Conservation (phyloP, 2,329 filamentous ascomycete species). For the Neobulgaria alba region DNA sequence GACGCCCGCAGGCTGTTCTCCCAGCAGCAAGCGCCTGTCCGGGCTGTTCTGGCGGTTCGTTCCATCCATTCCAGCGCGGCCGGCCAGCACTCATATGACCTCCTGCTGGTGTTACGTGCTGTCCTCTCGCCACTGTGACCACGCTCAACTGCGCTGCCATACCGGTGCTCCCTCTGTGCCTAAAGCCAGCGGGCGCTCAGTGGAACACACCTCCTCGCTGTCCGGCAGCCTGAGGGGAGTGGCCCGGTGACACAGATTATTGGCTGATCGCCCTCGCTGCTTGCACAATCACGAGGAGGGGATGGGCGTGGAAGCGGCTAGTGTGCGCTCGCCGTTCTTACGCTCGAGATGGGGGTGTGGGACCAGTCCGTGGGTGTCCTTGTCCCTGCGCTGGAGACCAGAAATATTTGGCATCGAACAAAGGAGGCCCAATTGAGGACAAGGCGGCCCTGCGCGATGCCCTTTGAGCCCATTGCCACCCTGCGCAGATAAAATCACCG, state of each 20-base stretch:
- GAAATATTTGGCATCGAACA: neutral
- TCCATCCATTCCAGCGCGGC: neutral
- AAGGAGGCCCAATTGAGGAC: neutral
- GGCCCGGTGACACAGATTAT: constrained; percentile 18
- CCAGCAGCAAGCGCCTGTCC: no score
- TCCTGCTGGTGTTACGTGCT: constrained; percentile 4
- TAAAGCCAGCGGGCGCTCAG: constrained; percentile 13
- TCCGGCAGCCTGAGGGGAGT: no score
- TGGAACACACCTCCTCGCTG: no score
- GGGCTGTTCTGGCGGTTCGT: no score
- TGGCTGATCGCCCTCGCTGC: constrained; percentile 12
- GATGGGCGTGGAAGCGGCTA: constrained; percentile 5
- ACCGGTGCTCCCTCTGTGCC: constrained; percentile 13
- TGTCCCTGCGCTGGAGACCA: no score
- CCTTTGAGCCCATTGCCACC: neutral
- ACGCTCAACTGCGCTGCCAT: neutral
- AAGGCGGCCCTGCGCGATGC: neutral
- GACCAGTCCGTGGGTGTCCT: neutral
- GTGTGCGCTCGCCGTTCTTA: constrained; percentile 3
- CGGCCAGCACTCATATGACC: neutral
- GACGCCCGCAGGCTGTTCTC: no score
- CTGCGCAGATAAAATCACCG: no score
- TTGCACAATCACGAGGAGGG: constrained; percentile 19
- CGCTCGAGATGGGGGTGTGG: neutral
- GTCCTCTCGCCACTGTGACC: neutral